Conservation (phyloP, 1,284 basidiomycete genomes). For the Polyporus tsugae region DNA sequence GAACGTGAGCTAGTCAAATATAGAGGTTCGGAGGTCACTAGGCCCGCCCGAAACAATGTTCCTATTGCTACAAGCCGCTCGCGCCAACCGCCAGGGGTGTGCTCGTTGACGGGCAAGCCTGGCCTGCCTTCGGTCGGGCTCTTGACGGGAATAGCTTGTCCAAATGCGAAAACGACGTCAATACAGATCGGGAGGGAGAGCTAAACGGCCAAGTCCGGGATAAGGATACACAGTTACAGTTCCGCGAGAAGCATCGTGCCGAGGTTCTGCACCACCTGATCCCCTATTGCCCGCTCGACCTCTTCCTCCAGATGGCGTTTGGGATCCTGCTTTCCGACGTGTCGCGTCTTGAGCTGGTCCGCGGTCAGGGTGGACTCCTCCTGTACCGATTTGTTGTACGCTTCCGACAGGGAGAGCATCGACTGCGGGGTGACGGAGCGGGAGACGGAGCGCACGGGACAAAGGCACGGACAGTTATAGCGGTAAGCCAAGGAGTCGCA, state of each 20-base stretch:
- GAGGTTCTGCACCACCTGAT: slow-evolving; percentile 94
- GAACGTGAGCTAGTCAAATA: no score
- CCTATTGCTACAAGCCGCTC: slow-evolving; percentile 17
- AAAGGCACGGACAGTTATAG: slow-evolving; percentile 21
- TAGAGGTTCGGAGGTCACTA: slow-evolving; percentile 28
- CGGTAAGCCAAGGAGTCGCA: slow-evolving; percentile 29
- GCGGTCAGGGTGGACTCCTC: slow-evolving; percentile 92
- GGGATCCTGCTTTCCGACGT: slow-evolving; percentile 97
- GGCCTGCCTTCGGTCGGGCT: background rate
- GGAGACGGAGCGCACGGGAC: slow-evolving; percentile 27
- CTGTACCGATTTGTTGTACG: slow-evolving; percentile 96
- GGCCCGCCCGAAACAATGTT: slow-evolving; percentile 22
- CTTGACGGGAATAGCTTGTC: background rate
- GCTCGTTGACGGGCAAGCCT: background rate
- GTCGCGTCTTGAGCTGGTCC: slow-evolving; percentile 93
- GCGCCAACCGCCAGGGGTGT: background rate
- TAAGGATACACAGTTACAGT: slow-evolving; percentile 53
- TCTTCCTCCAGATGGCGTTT: slow-evolving; percentile 96
- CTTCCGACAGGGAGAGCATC: slow-evolving; percentile 90
- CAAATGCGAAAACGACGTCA: slow-evolving; percentile 20
- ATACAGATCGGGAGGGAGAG: slow-evolving; percentile 25
- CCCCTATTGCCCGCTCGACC: slow-evolving; percentile 96
- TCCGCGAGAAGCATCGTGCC: slow-evolving; percentile 93
- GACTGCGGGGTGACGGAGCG: slow-evolving; percentile 58
- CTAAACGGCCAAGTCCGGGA: slow-evolving; percentile 31